These are phyloP conservation scores for Chamaenerion angustifolium DNA, from an alignment of 345 rosid genomes.

Conservation along the genomic window DNA sequence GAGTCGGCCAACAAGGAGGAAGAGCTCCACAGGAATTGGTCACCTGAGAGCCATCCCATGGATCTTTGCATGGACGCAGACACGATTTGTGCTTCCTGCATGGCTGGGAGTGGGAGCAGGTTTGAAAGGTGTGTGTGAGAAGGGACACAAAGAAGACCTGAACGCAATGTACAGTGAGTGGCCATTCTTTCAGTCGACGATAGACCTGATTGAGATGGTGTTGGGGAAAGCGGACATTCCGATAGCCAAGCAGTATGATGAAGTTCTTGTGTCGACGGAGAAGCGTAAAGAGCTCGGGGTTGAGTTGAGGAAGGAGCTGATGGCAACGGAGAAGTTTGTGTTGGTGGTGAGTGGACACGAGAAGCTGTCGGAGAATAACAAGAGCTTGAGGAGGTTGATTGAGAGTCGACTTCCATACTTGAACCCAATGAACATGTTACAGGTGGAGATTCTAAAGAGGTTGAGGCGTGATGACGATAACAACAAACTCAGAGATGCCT, in stretches of 20 bases:
- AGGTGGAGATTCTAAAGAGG: conserved; percentile 83
- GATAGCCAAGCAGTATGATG: conserved; percentile 82
- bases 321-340: conserved; percentile 56
- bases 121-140: conserved; percentile 60
- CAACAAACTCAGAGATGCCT: conserved; percentile 71
- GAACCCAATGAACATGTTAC: conserved; percentile 82
- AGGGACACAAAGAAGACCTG: conserved; percentile 64
- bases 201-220: conserved; percentile 95
- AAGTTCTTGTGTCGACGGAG: conserved; percentile 67
- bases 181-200: conserved; percentile 87
- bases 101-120: conserved; percentile 99
- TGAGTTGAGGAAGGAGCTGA: conserved; percentile 51
- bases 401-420: conserved; percentile 88
- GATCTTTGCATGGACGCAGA: conserved; percentile 98
- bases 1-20: conserved; percentile 85
- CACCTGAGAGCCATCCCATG: conserved; percentile 97
- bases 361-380: conserved; percentile 57
- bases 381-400: conserved; percentile 75
- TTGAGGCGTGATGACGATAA: conserved; percentile 76
- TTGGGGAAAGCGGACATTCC: conserved; percentile 77
- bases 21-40: conserved; percentile 77
- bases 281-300: conserved; percentile 63
- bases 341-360: conserved; percentile 65
- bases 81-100: conserved; percentile 95
- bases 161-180: conserved; percentile 84